A percentile compares a stretch with the other conserved stretches of the same genome.
Evolutionary conservation across 257 asterid genomes (phyloP).

Genomic region (Cinchona pubescens): DNA sequence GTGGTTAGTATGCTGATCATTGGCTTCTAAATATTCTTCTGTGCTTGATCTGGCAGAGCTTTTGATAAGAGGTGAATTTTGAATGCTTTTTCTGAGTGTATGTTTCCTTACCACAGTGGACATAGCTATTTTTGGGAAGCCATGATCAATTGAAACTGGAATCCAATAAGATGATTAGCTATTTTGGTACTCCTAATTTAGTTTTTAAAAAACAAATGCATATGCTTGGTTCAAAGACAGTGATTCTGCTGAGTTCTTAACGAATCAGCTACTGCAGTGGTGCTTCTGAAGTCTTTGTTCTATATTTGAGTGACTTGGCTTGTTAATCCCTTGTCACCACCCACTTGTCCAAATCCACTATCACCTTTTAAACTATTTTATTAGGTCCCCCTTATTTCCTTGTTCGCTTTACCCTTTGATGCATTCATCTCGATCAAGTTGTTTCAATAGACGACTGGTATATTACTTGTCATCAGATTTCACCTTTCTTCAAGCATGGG

Average conservation of each 20-base stretch:
- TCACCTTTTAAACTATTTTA: neutral
- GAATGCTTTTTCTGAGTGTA: neutral
- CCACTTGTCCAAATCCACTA: neutral
- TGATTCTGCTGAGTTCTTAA: neutral
- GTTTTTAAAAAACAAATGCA: neutral
- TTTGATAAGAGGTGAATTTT: neutral
- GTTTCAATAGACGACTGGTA: neutral
- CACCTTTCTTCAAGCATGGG: neutral
- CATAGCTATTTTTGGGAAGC: neutral
- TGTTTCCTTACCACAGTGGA: neutral
- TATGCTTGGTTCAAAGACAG: neutral
- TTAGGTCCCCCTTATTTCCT: neutral
- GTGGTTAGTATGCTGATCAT: conserved; percentile 68
- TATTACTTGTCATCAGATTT: neutral
- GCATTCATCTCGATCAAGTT: neutral
- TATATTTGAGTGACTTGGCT: neutral
- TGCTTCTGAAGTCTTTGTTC: neutral
- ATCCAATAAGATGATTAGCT: neutral
- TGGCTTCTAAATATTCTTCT: neutral
- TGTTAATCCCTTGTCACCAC: neutral
- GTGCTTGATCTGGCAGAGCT: neutral
- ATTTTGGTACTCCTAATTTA: neutral
- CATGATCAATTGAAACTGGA: neutral
- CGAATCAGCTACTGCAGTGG: neutral
- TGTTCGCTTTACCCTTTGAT: neutral